Base-by-base conservation (phyloP, 179 eudicot species). In the Dionaea muscipula region DNA sequence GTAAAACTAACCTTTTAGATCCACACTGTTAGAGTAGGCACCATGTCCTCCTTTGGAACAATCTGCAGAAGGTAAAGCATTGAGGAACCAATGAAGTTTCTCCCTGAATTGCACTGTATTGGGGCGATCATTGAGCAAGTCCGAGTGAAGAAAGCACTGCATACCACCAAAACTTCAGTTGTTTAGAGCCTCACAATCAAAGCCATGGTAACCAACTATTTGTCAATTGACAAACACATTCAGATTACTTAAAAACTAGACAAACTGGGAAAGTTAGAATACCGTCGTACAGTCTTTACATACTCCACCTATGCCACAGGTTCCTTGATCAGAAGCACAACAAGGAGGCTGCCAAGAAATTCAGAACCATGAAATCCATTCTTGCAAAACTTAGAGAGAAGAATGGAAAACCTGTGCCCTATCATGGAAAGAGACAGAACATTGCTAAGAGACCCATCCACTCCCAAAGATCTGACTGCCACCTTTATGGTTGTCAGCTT, bases 11-110 rank as follows among this genome's bases (percentile, higher is more conserved):
- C 96, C 96, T 59, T 68, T 63, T 56, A 93, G 74, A 53, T 85
- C 94, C 63, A 93, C 96, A 43, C 78, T 83, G 55, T 71, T 65
- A 37, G 96, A 73, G 63, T 93, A 93, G 67, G 99, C 99, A 56
- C 95, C 99, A 62, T 85, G 91, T 31, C 99, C 99, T 62, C 95
- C 99, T 77, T 89, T 93, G 23, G 99, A 94, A 72, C 99, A 93
- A 63, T 90, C 86, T 53, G 79, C 74, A 46, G 99, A 93, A 49
- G 99, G 99, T 60, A 93, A 64, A 59, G 99, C 81, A 67, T 66
- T 54, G 43, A 93, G 87, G 62, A 93, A 93, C 99, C 99, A 93
- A 16, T 96, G 99, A 64, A 93, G 94, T 68, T 89, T 89, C 69
- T 85, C 85, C 71, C 47, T 73, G 67, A 93, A 93, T 77, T 93